Evolutionary conservation across 176 grass and related monocot species (phyloP), one percentile per base, ranked within the genome.

Genomic region (Leersia perrieri): DNA sequence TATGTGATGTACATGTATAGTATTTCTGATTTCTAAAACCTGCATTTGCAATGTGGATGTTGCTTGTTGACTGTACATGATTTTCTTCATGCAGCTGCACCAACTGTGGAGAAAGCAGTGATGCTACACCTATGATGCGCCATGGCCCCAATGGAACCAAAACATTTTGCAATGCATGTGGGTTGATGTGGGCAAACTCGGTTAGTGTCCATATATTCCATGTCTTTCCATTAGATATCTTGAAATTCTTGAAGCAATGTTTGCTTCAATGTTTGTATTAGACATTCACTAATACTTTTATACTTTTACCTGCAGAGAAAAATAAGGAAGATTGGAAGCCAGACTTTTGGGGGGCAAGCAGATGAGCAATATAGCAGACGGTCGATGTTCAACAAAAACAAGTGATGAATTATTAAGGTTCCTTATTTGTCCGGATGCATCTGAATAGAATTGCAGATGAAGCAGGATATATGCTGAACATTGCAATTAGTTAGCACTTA

Each of bases 141-240:
- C 85, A 85, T 4, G 89, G 65, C 2, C 89, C 89, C n/a, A 47
- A 51, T 66, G 89, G 85, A 38, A 53, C 42, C 25, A 84, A 63
- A 67, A 73, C 73, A 44, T 76, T 90, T 45, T 90, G 78, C 79
- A 90, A 90, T 14, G 88, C 83, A 36, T 90, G 88, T 62, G 88
- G 83, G 14, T 55, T 86, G 15, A 63, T 78, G 67, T 90, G 88
- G 88, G 83, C 68, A 18, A 90, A 60, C 11, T 53, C 65, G 15
- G 83, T 90, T 39, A 60, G 47, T 76, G 32, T 58, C 63, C 63
- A 3, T 3, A 22, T 22, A 22, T 53, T 26, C 33, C 33, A 28
- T 57, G 3, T 12, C 7, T 44, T 44, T 9, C 14, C 22, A 8
- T 29, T 34, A 55, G 1, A 20, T 29, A 18, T 62, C 7, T 9